Conservation (phyloP, 768 basidiomycete genomes). For the Coprinellus aureogranulatus region DNA sequence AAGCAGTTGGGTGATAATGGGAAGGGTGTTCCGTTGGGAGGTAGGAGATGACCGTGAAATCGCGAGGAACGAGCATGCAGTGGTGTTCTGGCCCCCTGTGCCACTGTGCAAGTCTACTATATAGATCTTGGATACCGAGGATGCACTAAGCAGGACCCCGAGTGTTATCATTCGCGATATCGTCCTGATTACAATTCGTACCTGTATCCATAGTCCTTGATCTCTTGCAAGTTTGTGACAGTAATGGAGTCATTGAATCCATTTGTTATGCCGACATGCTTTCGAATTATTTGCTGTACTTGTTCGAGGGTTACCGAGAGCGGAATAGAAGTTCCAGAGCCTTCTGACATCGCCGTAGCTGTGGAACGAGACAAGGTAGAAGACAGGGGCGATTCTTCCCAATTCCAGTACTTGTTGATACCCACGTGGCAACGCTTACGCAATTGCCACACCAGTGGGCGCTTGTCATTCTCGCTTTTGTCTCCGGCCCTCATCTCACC, state of each 20-base stretch:
- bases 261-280: conserved; percentile 1
- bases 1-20: conserved; percentile 38
- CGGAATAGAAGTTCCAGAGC: not conserved
- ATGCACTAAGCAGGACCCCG: conserved; percentile 14
- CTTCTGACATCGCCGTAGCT: not conserved
- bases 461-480: too few relatives aligned
- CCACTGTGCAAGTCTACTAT: conserved; percentile 19
- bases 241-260: conserved; percentile 1
- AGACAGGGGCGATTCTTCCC: not conserved
- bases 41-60: conserved; percentile 19
- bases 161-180: not conserved
- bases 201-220: conserved; percentile 26
- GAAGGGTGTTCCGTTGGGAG: conserved; percentile 32
- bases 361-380: not conserved
- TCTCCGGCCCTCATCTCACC: too few relatives aligned
- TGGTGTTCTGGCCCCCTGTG: not conserved
- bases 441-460: too few relatives aligned
- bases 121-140: conserved; percentile 19
- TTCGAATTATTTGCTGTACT: conserved; percentile 8
- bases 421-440: too few relatives aligned
- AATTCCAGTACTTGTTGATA: not conserved
- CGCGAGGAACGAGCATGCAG: conserved; percentile 27
- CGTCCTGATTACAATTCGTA: not conserved
- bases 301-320: not conserved
- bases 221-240: conserved; percentile 14